Conservation (phyloP, 2,329 filamentous ascomycete species). For the Colletotrichum costaricense region DNA sequence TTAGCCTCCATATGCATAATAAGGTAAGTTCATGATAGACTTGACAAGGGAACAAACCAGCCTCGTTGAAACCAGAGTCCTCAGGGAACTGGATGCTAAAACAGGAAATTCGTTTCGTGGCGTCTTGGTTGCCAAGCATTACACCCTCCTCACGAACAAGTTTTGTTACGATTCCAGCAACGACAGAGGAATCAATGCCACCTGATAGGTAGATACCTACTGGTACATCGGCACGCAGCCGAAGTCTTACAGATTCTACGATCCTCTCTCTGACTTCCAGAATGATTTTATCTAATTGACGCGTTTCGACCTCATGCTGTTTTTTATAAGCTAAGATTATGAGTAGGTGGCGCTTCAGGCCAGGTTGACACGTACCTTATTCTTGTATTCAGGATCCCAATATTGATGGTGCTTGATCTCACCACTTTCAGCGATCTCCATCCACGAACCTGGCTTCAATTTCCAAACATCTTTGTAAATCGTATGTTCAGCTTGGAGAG, state of each 20-base stretch:
- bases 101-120: conserved; percentile 43
- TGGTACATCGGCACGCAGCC: conserved; percentile 67
- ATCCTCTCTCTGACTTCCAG: conserved; percentile 59
- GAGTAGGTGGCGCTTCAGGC: no score
- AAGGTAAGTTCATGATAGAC: no score
- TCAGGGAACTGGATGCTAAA: conserved; percentile 65
- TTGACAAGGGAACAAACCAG: conserved; percentile 41
- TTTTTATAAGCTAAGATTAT: not conserved
- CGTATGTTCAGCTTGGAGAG: conserved; percentile 57
- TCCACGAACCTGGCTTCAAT: conserved; percentile 56
- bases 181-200: conserved; percentile 66
- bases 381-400: conserved; percentile 63
- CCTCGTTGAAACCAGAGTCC: conserved; percentile 61
- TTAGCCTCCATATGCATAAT: not conserved
- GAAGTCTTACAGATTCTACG: conserved; percentile 61
- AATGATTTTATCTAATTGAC: conserved; percentile 62
- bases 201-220: conserved; percentile 68
- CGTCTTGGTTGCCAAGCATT: conserved; percentile 54
- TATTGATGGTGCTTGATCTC: conserved; percentile 55
- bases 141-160: conserved; percentile 58
- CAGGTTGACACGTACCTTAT: conserved; percentile 54
- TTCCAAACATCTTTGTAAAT: conserved; percentile 60
- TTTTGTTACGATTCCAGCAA: conserved; percentile 67
- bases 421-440: conserved; percentile 49
- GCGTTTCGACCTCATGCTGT: conserved; percentile 49